phyloP scores from a whole-genome alignment of 306 rosid genomes.

The Gastrolobium bilobum region DNA sequence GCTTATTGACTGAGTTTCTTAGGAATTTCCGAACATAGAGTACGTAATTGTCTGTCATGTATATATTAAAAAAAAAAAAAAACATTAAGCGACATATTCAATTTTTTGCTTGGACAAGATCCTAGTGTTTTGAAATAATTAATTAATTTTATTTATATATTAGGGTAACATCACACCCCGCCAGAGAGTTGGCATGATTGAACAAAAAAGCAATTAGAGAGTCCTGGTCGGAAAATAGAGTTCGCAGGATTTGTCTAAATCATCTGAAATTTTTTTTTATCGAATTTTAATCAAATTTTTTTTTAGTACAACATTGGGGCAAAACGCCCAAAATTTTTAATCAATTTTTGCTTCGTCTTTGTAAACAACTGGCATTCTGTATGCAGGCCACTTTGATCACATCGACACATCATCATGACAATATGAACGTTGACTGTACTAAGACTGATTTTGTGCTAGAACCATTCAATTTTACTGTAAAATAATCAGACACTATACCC shows the following conservation, averaged over 20 bases:
- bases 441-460: conserved; percentile 33
- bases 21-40: conserved; percentile 1
- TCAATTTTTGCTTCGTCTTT: not conserved
- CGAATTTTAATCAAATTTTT: not conserved
- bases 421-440: conserved; percentile 40
- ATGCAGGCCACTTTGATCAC: conserved; percentile 51
- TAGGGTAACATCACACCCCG: too few species aligned
- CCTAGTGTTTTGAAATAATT: too few species aligned
- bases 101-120: too few species aligned
- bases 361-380: conserved; percentile 7
- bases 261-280: not conserved
- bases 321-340: not conserved
- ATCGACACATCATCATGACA: conserved; percentile 51
- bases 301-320: not conserved
- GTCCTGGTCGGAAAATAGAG: not conserved
- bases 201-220: too few species aligned
- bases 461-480: conserved; percentile 27
- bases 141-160: too few species aligned
- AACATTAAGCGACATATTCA: too few species aligned
- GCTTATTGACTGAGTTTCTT: conserved; percentile 20
- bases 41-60: too few species aligned
- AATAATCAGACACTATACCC: not conserved
- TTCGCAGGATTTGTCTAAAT: not conserved
- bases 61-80: too few species aligned
- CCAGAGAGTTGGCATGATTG: too few species aligned